phyloP scores from a whole-genome alignment of 139 green algal species.

The Nannochloris sp. region DNA sequence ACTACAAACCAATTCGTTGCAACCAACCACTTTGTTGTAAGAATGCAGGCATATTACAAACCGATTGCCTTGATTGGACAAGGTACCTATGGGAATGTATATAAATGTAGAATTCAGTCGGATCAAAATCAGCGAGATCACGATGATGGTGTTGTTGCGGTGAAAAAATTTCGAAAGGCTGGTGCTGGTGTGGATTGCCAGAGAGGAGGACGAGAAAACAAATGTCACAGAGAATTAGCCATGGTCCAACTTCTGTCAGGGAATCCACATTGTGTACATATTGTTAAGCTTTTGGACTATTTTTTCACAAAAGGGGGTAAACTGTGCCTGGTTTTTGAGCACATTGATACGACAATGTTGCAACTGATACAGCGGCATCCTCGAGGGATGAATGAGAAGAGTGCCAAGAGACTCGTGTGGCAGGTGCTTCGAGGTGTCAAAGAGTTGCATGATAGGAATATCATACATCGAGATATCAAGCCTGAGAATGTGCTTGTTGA shows the following conservation, averaged over 20 bases:
- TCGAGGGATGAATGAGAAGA: not conserved
- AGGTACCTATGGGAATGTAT: slow-evolving; percentile 79
- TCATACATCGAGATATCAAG: slow-evolving; percentile 79
- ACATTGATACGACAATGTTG: slow-evolving; percentile 47
- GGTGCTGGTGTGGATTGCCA: not conserved
- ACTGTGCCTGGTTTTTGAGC: slow-evolving; percentile 91
- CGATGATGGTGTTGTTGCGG: slow-evolving; percentile 66
- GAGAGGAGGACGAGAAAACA: too few species aligned
- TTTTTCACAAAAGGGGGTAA: slow-evolving; percentile 66
- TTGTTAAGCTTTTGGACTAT: slow-evolving; percentile 81
- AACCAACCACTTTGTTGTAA: too few species aligned
- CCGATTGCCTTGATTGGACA: slow-evolving; percentile 49
- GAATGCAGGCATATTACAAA: not conserved
- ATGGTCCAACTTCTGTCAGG: not conserved
- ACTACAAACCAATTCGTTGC: too few species aligned
- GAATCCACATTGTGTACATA: slow-evolving; percentile 56
- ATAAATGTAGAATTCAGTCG: slow-evolving; percentile 63
- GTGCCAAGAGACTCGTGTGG: slow-evolving; percentile 6
- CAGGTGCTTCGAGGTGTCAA: slow-evolving; percentile 10
- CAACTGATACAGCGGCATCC: slow-evolving; percentile 7
- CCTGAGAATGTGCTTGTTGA: slow-evolving; percentile 84
- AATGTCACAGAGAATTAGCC: slow-evolving; percentile 34
- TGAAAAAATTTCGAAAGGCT: slow-evolving; percentile 88
- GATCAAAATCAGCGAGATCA: slow-evolving; percentile 5
- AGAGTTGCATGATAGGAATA: slow-evolving; percentile 2